Evolutionary conservation across 306 rosid species (phyloP).

Genomic region (Mucuna pruriens): DNA sequence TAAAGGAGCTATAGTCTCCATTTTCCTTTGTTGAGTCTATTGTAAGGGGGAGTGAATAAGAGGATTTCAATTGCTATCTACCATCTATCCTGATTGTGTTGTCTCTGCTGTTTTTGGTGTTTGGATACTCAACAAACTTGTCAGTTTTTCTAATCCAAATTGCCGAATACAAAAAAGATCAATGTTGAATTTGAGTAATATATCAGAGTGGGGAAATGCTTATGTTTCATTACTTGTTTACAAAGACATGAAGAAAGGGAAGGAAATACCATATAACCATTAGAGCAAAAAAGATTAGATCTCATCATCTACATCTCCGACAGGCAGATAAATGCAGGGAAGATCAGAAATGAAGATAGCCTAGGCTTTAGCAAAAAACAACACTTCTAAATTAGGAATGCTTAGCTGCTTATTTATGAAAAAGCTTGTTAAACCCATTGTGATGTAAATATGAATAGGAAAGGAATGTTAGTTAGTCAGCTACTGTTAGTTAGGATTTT

Average conservation of each 20-base stretch:
- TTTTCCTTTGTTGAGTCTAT: too few relatives aligned
- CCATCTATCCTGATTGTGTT: too few relatives aligned
- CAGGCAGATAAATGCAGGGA: background rate
- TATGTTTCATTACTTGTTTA: background rate
- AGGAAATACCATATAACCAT: background rate
- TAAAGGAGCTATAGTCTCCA: too few relatives aligned
- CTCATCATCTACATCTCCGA: background rate
- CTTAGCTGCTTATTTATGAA: background rate
- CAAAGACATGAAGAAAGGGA: background rate
- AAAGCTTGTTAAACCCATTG: background rate
- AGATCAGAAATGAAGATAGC: background rate
- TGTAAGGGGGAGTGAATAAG: too few relatives aligned
- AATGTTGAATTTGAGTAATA: background rate
- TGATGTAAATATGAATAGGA: too few relatives aligned
- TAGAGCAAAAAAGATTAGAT: background rate
- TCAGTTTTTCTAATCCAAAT: too few relatives aligned
- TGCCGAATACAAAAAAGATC: background rate
- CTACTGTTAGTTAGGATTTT: too few relatives aligned
- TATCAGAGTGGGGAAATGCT: background rate
- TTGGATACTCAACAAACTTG: too few relatives aligned
- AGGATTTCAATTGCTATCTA: too few relatives aligned
- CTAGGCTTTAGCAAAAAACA: background rate
- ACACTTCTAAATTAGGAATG: background rate
- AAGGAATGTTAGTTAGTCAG: too few relatives aligned
- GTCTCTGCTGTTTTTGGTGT: too few relatives aligned